Conservation (phyloP, 306 rosid species). For the Prinsepia uniflora region DNA sequence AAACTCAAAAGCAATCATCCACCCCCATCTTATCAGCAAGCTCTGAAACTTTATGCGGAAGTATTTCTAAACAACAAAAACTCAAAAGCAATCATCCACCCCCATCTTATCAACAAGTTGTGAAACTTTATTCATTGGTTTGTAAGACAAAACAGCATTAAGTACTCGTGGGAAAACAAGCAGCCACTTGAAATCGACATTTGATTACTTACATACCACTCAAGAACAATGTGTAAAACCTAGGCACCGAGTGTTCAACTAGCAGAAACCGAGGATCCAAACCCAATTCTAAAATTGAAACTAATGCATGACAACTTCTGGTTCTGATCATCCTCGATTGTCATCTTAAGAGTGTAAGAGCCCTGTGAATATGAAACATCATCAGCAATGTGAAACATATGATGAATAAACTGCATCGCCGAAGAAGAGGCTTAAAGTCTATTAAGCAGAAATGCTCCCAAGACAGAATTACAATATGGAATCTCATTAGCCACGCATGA, state of each 20-base stretch:
- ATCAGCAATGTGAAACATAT: not conserved
- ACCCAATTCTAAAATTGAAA: constrained; percentile 56
- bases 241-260: constrained; percentile 28
- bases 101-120: not conserved
- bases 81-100: no score
- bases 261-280: constrained; percentile 33
- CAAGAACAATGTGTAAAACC: constrained; percentile 12
- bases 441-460: not conserved
- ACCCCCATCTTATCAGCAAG: not conserved
- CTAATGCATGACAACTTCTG: constrained; percentile 55
- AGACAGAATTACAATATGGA: not conserved
- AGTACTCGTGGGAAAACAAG: not conserved
- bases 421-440: not conserved
- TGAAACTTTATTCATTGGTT: not conserved
- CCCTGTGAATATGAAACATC: constrained; percentile 46
- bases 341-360: constrained; percentile 55
- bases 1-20: no score
- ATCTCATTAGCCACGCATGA: not conserved
- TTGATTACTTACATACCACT: not conserved
- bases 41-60: no score
- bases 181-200: not conserved
- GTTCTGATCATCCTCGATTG: constrained; percentile 30
- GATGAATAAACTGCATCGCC: not conserved
- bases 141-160: not conserved
- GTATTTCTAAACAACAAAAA: no score